Base-by-base conservation (phyloP, 805 yeast species). In the Saccharomycopsis oosterbeekiorum region DNA sequence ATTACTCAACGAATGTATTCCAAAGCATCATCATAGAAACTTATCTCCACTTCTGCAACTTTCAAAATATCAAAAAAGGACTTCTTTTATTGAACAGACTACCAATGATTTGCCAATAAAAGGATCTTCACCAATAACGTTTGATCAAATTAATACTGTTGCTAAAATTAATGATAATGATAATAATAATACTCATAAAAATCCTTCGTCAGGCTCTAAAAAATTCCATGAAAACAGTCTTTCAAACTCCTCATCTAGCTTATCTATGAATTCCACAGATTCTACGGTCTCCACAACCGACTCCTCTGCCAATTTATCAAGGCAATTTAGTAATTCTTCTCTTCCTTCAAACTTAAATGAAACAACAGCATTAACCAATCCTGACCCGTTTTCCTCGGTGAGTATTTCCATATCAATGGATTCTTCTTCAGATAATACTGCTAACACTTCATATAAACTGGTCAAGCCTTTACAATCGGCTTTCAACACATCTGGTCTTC, bases 401-500 rank as follows among this genome's bases (percentile, higher is more conserved):
- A 14, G 4, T 37, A 43, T 15, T 34, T 37, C 57, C 5, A 15
- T 41, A 26, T 62, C 61, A 2, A 37, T 51, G 4, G 59, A 54
- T 14, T 40, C 56, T 47, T 57, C 60, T 24, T 47, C 53, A 9
- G 8, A 10, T 1, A 5, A 21, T 19, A 61, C 60, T 12, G 60
- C 60, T 14, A 61, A 58, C 26, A 82, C 79, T 47, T 76, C 80
- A 15, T 88, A 85, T 71, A 81, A 83, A 65, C 81, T 83, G 56
- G 94, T 88, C 24, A 88, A 86, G 69, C 97, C 97, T 1, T 77
- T 89, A 47, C 96, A 89, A 70, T 85, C 92, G 0, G 96, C 94
- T 15, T 89, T 89, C 71, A 79, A 83, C 70, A 81, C 92, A 1
- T 75, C 88, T 0, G 97, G 97, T 0, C 74, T 89, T 41, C 72